These are phyloP conservation scores for Orbilia brochopaga DNA, from an alignment of 2,329 filamentous ascomycete species.

Conservation along the genomic window DNA sequence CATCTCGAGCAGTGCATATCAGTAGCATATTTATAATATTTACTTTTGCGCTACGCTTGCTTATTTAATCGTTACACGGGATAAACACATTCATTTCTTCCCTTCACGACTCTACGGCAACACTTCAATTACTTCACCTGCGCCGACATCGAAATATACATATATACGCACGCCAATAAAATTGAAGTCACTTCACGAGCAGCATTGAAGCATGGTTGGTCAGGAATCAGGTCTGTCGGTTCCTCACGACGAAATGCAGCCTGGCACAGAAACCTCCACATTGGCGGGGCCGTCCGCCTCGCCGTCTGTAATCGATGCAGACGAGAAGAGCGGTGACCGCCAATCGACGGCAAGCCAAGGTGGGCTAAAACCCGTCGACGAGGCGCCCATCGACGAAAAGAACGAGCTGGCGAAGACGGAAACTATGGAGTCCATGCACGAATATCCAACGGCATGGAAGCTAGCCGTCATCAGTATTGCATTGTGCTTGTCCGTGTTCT, in stretches of 20 bases:
- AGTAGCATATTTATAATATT: not conserved
- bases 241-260: constrained; percentile 46
- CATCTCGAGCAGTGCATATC: not conserved
- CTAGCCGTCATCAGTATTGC: constrained; percentile 59
- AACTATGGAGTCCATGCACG: constrained; percentile 40
- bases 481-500: constrained; percentile 60
- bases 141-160: not conserved
- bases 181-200: not conserved
- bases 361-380: constrained; percentile 34
- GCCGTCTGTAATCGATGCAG: constrained; percentile 32
- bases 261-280: constrained; percentile 45
- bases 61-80: not conserved
- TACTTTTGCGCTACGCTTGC: not conserved
- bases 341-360: constrained; percentile 43
- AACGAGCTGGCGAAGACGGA: constrained; percentile 42
- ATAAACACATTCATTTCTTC: not conserved
- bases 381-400: constrained; percentile 34
- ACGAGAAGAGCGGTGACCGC: constrained; percentile 36
- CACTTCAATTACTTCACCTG: not conserved
- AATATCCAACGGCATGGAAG: constrained; percentile 52
- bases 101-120: not conserved
- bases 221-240: constrained; percentile 28
- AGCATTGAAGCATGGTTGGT: constrained; percentile 17
- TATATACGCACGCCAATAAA: not conserved
- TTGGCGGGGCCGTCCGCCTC: constrained; percentile 38